Percentiles rank a stretch among this genome's conserved stretches.
Evolutionary conservation across 2,329 filamentous ascomycete genomes (phyloP).

Genomic region (Trichoderma harzianum): DNA sequence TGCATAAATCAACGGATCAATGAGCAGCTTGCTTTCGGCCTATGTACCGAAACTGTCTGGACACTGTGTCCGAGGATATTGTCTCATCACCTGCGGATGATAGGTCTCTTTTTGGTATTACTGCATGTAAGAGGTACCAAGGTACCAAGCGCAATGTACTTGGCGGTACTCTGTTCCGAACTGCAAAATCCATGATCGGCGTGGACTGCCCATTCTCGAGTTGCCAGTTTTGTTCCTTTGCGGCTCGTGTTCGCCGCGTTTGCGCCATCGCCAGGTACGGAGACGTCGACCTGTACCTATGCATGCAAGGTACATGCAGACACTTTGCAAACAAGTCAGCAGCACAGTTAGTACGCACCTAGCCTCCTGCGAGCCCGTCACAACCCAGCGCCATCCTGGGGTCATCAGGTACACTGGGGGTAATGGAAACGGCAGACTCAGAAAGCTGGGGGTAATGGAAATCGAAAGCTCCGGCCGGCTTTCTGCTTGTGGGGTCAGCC

Average conservation of each 20-base stretch:
- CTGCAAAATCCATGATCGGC: not conserved
- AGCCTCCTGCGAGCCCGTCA: not conserved
- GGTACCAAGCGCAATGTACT: not conserved
- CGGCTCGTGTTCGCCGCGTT: not conserved
- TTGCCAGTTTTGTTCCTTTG: not conserved
- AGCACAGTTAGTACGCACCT: constrained; percentile 10
- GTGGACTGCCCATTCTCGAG: not conserved
- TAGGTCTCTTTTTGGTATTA: not conserved
- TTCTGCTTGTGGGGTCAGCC: constrained; percentile 15
- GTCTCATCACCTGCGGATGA: not conserved
- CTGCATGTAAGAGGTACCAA: not conserved
- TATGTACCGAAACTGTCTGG: not conserved
- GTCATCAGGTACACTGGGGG: constrained; percentile 39
- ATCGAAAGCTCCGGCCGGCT: constrained; percentile 20
- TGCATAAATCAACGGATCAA: not conserved
- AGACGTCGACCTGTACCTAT: not conserved
- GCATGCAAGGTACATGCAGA: constrained; percentile 1
- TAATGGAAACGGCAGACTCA: constrained; percentile 32
- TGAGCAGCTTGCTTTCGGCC: not conserved
- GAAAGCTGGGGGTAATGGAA: constrained; percentile 39
- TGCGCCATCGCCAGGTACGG: not conserved
- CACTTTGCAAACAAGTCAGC: not conserved
- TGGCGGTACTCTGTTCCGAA: not conserved
- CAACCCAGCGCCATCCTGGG: not conserved
- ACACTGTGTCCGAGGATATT: not conserved